Conservation (phyloP, 2,329 filamentous ascomycete species). For the Hypoxylon sp. region DNA sequence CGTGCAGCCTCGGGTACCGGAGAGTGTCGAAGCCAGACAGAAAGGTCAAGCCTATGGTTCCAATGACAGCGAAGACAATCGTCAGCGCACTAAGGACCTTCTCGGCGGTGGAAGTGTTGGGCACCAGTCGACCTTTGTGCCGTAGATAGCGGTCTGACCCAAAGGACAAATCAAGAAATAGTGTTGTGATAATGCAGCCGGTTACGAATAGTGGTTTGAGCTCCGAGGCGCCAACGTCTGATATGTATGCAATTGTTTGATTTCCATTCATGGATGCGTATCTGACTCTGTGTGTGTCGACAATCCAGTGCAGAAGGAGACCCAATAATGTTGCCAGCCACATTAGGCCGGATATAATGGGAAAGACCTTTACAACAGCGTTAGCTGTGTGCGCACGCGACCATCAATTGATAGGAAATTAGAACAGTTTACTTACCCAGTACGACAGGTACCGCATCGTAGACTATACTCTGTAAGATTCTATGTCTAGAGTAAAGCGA, state of each 20-base stretch:
- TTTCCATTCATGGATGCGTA: constrained; percentile 70
- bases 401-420: constrained; percentile 9
- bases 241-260: constrained; percentile 79
- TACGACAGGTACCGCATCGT: constrained; percentile 47
- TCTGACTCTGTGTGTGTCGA: constrained; percentile 64
- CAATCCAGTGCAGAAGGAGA: constrained; percentile 77
- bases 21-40: constrained; percentile 88
- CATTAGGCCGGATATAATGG: constrained; percentile 73
- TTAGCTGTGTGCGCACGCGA: constrained; percentile 11
- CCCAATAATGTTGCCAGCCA: constrained; percentile 77
- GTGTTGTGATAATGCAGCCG: constrained; percentile 76
- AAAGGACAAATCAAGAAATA: constrained; percentile 86
- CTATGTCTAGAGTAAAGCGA: constrained; percentile 14
- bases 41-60: constrained; percentile 83
- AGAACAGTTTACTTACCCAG: constrained; percentile 44
- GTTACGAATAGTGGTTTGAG: constrained; percentile 85
- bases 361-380: constrained; percentile 65
- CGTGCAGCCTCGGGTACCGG: constrained; percentile 75
- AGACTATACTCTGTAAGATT: constrained; percentile 10
- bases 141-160: constrained; percentile 86
- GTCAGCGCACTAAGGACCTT: constrained; percentile 72
- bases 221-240: constrained; percentile 70
- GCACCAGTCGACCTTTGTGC: constrained; percentile 81
- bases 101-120: constrained; percentile 74
- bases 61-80: constrained; percentile 77